phyloP scores from a whole-genome alignment of 208 protist species.

The Leishmania turanica region DNA sequence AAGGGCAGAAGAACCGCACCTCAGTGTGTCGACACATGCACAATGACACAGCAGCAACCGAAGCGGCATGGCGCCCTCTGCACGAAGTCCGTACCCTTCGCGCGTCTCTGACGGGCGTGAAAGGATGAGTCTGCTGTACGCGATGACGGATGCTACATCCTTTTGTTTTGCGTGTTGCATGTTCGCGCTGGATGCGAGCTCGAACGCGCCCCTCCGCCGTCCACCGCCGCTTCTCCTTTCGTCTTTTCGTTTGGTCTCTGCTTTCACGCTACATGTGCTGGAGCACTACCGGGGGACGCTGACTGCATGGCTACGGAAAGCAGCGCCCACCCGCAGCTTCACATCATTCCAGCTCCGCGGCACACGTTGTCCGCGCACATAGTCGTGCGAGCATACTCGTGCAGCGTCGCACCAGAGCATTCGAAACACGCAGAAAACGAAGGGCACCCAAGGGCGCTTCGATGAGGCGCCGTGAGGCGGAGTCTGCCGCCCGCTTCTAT shows the following conservation, averaged over 20 bases:
- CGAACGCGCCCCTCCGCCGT: neutral
- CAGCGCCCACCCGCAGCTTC: neutral
- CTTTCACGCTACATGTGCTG: neutral
- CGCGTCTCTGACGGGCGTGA: neutral
- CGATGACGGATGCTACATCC: neutral
- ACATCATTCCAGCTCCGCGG: neutral
- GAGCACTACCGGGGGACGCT: neutral
- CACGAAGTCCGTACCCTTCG: neutral
- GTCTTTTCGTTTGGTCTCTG: neutral
- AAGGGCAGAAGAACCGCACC: neutral
- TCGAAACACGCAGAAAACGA: neutral
- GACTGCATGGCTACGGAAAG: neutral
- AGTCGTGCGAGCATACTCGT: neutral
- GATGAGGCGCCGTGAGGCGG: conserved; percentile 6
- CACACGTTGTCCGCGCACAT: neutral
- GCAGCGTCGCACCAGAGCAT: neutral
- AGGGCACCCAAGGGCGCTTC: neutral
- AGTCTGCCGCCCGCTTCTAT: conserved; percentile 16
- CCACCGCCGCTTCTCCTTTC: neutral
- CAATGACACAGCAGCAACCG: neutral
- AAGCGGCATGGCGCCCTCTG: neutral
- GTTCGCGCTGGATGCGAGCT: neutral
- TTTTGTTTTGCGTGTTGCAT: neutral
- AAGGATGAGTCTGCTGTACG: neutral
- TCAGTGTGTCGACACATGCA: neutral